A percentile compares a stretch with the other conserved stretches of the same genome.
phyloP scores from a whole-genome alignment of 495 filamentous ascomycete species.

The Immersiella caudata region DNA sequence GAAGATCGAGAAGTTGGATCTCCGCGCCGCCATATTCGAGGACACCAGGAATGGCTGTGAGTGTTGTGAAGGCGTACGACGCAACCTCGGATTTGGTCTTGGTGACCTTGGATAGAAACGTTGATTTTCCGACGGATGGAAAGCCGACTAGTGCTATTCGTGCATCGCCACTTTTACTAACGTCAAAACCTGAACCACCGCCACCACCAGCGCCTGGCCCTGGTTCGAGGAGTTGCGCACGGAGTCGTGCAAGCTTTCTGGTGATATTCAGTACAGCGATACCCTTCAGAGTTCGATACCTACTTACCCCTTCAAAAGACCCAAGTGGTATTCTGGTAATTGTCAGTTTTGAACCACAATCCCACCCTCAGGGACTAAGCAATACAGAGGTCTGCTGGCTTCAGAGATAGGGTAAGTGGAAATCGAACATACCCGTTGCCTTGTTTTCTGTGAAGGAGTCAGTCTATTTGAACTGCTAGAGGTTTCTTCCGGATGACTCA shows the following conservation, averaged over 20 bases:
- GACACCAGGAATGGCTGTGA: constrained; percentile 97
- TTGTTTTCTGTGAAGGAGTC: constrained; percentile 78
- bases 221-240: constrained; percentile 94
- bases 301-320: constrained; percentile 90
- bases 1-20: constrained; percentile 97
- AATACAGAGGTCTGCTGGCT: background rate
- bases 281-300: background rate
- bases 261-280: constrained; percentile 21
- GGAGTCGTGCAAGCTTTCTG: constrained; percentile 93
- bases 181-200: constrained; percentile 82
- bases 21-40: constrained; percentile 98
- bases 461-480: constrained; percentile 24
- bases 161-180: constrained; percentile 95
- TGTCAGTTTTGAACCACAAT: background rate
- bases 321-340: constrained; percentile 87
- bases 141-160: constrained; percentile 97
- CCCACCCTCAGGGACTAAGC: too few species aligned
- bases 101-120: constrained; percentile 97
- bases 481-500: constrained; percentile 39
- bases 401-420: background rate
- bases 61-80: constrained; percentile 95
- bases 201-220: constrained; percentile 78
- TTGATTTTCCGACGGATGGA: constrained; percentile 98
- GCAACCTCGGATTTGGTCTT: constrained; percentile 98
- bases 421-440: constrained; percentile 75